A percentile compares a stretch with the other conserved stretches of the same genome.
These are phyloP conservation scores for Globisporangium echinulatum DNA, from an alignment of 352 stramenopile species.

Conservation along the genomic window DNA sequence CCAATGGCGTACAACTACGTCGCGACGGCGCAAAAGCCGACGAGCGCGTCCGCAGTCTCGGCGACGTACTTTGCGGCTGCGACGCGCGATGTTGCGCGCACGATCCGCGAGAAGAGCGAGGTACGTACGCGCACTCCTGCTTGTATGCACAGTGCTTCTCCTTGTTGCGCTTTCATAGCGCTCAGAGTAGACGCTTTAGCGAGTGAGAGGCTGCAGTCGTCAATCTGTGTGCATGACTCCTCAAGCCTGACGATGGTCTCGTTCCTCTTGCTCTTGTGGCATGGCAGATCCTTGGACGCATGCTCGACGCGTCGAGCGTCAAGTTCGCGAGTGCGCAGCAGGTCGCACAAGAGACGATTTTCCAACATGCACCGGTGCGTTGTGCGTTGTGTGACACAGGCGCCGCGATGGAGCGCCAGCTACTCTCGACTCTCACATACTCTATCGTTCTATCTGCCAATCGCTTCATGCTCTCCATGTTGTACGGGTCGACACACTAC, in stretches of 20 bases:
- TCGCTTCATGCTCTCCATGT: neutral
- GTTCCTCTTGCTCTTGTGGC: neutral
- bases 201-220: neutral
- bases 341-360: slow-evolving; percentile 42
- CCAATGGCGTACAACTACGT: no score
- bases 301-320: slow-evolving; percentile 51
- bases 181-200: neutral
- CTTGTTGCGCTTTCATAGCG: neutral
- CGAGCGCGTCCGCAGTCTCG: neutral
- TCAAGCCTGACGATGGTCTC: neutral
- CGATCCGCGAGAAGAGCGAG: slow-evolving; percentile 70
- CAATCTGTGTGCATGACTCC: no score
- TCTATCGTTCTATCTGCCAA: no score
- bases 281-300: slow-evolving; percentile 49
- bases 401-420: neutral
- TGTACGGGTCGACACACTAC: neutral
- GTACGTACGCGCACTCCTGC: slow-evolving; percentile 10
- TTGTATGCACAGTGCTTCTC: neutral
- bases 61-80: slow-evolving; percentile 37
- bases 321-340: slow-evolving; percentile 51
- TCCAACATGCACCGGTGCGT: slow-evolving; percentile 46
- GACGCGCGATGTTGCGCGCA: slow-evolving; percentile 53
- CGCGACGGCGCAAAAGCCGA: neutral
- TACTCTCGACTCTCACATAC: neutral
- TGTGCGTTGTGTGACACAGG: neutral